Percentiles rank a stretch among this genome's conserved stretches.
phyloP scores from a whole-genome alignment of 2,329 filamentous ascomycete species.

The Pyricularia grisea region DNA sequence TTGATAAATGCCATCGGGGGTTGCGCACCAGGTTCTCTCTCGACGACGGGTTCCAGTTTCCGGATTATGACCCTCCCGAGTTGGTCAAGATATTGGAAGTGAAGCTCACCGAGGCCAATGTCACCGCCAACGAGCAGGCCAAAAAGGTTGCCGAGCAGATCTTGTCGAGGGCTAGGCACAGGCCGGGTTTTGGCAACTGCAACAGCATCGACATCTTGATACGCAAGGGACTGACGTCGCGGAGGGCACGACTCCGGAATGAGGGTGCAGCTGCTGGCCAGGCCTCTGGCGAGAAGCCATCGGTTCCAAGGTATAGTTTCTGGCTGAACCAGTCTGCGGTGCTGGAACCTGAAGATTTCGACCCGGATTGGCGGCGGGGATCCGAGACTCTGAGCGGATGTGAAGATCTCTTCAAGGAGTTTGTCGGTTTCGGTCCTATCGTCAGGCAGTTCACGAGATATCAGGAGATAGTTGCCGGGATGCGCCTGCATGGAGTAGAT shows the following conservation, averaged over 20 bases:
- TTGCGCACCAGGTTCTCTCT: constrained; percentile 47
- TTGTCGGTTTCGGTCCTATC: constrained; percentile 8
- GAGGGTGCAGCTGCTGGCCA: background rate
- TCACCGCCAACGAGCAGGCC: background rate
- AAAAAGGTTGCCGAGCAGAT: constrained; percentile 26
- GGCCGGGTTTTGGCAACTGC: constrained; percentile 52
- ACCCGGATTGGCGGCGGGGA: constrained; percentile 8
- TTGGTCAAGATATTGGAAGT: background rate
- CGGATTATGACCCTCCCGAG: background rate
- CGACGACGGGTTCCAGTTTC: constrained; percentile 35
- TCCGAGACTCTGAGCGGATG: constrained; percentile 2
- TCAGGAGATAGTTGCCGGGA: constrained; percentile 7
- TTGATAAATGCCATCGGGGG: constrained; percentile 51
- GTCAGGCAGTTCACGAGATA: constrained; percentile 9
- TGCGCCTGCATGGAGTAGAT: constrained; percentile 25
- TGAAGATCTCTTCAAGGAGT: constrained; percentile 7
- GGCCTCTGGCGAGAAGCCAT: background rate
- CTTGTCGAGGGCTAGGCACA: constrained; percentile 39
- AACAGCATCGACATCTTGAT: constrained; percentile 51
- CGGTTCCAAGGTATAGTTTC: background rate
- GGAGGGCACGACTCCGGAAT: background rate
- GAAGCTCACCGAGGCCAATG: background rate
- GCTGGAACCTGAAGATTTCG: constrained; percentile 13
- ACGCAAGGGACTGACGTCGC: background rate
- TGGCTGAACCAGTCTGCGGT: background rate